A percentile compares a stretch with the other conserved stretches of the same genome.
phyloP scores from a whole-genome alignment of 2,329 filamentous ascomycete species.

The Venturia carpophila region DNA sequence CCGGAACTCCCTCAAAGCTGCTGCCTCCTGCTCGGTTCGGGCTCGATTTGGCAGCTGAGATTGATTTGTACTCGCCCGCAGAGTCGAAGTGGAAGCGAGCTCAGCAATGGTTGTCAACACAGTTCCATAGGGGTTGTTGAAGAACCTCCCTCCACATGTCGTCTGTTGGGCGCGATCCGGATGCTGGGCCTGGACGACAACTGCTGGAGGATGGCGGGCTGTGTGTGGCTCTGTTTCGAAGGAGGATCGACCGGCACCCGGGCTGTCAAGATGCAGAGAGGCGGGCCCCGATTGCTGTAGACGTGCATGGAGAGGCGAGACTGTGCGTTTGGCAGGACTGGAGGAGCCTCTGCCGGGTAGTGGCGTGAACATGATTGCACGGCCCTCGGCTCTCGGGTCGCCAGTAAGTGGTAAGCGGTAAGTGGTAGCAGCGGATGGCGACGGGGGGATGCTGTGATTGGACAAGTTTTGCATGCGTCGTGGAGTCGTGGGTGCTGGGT shows the following conservation, averaged over 20 bases:
- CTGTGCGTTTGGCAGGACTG: not conserved
- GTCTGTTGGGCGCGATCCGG: not conserved
- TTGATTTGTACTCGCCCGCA: not conserved
- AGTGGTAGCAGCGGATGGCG: not conserved
- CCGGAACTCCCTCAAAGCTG: constrained; percentile 5
- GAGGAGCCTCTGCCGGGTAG: not conserved
- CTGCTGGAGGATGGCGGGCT: not conserved
- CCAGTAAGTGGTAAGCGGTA: not conserved
- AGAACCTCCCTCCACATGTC: not conserved
- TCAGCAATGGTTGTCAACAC: constrained; percentile 3
- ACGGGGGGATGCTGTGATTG: not conserved
- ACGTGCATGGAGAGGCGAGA: not conserved
- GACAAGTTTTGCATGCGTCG: not conserved
- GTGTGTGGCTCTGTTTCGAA: not conserved
- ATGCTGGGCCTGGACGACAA: not conserved
- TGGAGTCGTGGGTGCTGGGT: too few relatives aligned
- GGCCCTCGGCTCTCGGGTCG: not conserved
- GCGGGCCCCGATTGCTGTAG: not conserved
- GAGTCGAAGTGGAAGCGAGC: not conserved
- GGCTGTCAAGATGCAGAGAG: not conserved
- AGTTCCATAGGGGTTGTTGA: constrained; percentile 7
- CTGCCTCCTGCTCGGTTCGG: not conserved
- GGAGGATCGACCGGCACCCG: not conserved
- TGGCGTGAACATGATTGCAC: constrained; percentile 10
- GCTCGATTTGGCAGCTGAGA: not conserved